phyloP scores from a whole-genome alignment of 2,329 filamentous ascomycete genomes.

The Claviceps maximensis region DNA sequence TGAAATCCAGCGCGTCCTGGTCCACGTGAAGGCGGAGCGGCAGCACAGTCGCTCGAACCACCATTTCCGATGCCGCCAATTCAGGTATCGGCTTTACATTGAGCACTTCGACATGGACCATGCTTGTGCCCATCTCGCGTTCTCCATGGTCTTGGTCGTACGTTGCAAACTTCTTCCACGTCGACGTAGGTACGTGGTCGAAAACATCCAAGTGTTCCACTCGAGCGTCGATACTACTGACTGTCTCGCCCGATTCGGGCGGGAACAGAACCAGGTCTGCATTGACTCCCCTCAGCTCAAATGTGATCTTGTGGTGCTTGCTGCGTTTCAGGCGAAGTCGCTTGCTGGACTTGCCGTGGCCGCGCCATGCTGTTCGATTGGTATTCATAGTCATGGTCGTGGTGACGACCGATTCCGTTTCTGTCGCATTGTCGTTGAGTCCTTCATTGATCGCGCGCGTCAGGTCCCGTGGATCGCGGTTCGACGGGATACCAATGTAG shows the following conservation, averaged over 20 bases:
- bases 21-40: conserved; percentile 89
- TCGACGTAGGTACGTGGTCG: conserved; percentile 87
- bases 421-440: conserved; percentile 72
- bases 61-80: conserved; percentile 78
- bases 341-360: conserved; percentile 33
- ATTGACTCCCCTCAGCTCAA: conserved; percentile 76
- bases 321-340: conserved; percentile 68
- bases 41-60: conserved; percentile 65
- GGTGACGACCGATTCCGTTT: conserved; percentile 79
- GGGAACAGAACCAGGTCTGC: conserved; percentile 74
- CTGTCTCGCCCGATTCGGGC: conserved; percentile 61
- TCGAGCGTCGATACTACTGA: conserved; percentile 76
- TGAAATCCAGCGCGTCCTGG: conserved; percentile 93
- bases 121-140: conserved; percentile 72
- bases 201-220: conserved; percentile 79
- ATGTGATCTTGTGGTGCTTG: conserved; percentile 87
- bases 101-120: conserved; percentile 80
- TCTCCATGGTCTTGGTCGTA: conserved; percentile 82
- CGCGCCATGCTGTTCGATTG: conserved; percentile 31
- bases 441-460: conserved; percentile 75
- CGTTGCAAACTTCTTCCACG: conserved; percentile 96
- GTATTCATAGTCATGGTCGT: conserved; percentile 53
- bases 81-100: conserved; percentile 78
- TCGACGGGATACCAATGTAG: conserved; percentile 84
- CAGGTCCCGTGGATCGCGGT: conserved; percentile 71